Base-by-base conservation (phyloP, 805 yeast genomes). In the Lipomyces oligophaga region DNA sequence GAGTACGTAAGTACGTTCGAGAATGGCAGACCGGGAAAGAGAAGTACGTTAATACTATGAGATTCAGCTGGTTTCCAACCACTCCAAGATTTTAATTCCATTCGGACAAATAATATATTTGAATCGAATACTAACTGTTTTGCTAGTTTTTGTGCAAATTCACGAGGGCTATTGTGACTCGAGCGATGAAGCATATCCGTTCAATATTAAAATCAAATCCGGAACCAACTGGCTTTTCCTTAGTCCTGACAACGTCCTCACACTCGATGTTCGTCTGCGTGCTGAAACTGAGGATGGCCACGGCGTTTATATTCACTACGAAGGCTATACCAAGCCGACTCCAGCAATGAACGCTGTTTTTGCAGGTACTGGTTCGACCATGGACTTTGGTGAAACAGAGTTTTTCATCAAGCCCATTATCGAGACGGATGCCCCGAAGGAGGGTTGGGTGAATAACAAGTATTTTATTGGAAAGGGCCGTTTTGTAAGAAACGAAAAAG, bases 391-490 rank as follows among this genome's bases (percentile, higher is more conserved):
- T 15, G 55, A 51, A 43, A 49, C 54, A 6, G 55, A 51, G 41
- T 51, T 82, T 19, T 60, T 58, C 11, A 65, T 77, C 53, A 57
- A 61, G 37, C 60, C 78, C 16, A 77, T 71, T 49, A 70, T 66
- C 11, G 63, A 60, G 19, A 69, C 70, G 31, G 71, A 65, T 32
- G 72, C 65, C 13, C 75, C 74, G 58, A 61, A 68, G 53, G 59
- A 54, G 42, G 47, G 50, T 21, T 80, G 86, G 86, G 72, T 73
- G 15, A 53, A 66, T 34, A 60, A 64, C 38, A 72, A 74, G 60
- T 75, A 70, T 54, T 67, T 78, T 46, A 39, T 78, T 19, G 85
- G 83, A 18, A 76, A 73, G 60, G 85, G 86, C 27, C 70, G 81
- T 47, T 79, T 79, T 58, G 59, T 74, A 38, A 70, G 80, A 57